A percentile compares a stretch with the other conserved stretches of the same genome.
Conservation (phyloP, 345 rosid genomes). For the Pugionium cornutum region DNA sequence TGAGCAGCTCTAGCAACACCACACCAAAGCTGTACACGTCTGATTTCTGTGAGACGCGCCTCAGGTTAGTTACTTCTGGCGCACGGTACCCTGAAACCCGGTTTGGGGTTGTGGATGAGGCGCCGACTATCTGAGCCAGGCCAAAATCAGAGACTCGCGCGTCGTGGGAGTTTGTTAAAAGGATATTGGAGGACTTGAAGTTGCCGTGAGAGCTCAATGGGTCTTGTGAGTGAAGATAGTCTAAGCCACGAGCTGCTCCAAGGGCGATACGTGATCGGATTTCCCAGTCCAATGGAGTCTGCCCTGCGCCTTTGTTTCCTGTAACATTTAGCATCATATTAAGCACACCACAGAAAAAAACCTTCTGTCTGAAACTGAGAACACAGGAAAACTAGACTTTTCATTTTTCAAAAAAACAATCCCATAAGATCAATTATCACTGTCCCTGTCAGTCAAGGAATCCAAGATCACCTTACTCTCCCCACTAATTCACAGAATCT, state of each 20-base stretch:
- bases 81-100: slow-evolving; percentile 88
- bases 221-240: slow-evolving; percentile 86
- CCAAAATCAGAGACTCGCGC: slow-evolving; percentile 96
- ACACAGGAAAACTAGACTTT: no score
- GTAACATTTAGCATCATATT: slow-evolving; percentile 20
- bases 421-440: no score
- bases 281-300: slow-evolving; percentile 90
- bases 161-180: slow-evolving; percentile 65
- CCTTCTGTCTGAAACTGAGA: no score
- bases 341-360: no score
- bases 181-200: slow-evolving; percentile 88
- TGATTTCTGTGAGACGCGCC: slow-evolving; percentile 86
- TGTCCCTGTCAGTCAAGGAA: no score
- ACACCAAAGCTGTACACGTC: slow-evolving; percentile 97
- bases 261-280: slow-evolving; percentile 71
- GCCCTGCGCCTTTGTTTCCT: slow-evolving; percentile 94
- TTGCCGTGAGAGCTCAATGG: slow-evolving; percentile 80
- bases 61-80: slow-evolving; percentile 90
- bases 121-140: slow-evolving; percentile 74
- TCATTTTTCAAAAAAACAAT: no score
- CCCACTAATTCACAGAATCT: no score
- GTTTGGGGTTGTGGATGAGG: slow-evolving; percentile 67
- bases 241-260: slow-evolving; percentile 83
- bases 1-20: slow-evolving; percentile 74
- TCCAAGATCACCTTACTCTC: no score